Base-by-base conservation (phyloP, 176 grass and related monocot species). In the bread wheat (Triticum aestivum) region DNA sequence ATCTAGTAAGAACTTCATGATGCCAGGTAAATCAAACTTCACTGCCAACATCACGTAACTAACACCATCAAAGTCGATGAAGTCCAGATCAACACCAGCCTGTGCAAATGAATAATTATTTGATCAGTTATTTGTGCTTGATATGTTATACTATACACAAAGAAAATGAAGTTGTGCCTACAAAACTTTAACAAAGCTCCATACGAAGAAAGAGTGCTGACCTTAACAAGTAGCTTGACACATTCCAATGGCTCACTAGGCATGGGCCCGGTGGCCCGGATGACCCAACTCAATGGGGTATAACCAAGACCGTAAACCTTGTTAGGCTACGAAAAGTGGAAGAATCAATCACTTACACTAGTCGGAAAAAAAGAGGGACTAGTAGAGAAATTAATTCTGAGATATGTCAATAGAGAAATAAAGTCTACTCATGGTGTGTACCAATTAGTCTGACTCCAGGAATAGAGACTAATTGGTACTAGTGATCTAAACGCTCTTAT, bases 221-320 rank as follows among this genome's bases (percentile, higher is more conserved):
- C 75, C 33, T 78, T 58, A 35, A 78, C 58, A 32, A 78, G 41
- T 38, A 78, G 75, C 32, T 38, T 78, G 30, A 61, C 20, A 56
- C 75, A 37, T 23, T 78, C 75, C 32, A 61, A 34, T 1, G 75
- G 58, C 34, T 59, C 29, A 4, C 2, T 13, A 61, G 49, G 13
- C 49, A 52, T 52, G 13, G 44, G 12, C 13, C 51, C 2, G 12
- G 3, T 49, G 45, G 12, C 51, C 4, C 18, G 20, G 4, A 61
- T 14, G 51, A 20, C 32, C 54, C 56, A 61, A 78, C 34, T 78
- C 18, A 78, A 38, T 61, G 76, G 32, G 20, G 52, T 78, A 15
- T 37, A 56, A 78, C 59, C 20, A 78, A 61, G 76, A 58, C 21
- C 37, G 76, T n/a, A 38, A 38, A 78, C 32, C 54, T 23, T 78